Conservation (phyloP, 2,329 filamentous ascomycete species). For the Monilinia vaccinii-corymbosi region DNA sequence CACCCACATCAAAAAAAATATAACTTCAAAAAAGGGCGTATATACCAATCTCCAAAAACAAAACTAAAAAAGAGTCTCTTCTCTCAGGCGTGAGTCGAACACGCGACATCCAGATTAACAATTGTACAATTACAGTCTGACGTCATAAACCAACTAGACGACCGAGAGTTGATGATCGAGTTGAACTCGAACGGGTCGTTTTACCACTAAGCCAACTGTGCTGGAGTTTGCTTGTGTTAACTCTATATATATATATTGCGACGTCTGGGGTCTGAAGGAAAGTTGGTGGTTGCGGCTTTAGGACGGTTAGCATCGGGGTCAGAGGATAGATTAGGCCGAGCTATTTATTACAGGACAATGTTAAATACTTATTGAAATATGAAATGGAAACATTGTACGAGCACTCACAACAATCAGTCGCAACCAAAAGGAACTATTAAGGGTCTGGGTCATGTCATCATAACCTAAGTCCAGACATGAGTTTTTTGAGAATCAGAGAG, state of each 20-base stretch:
- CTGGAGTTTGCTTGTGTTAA: fast-evolving
- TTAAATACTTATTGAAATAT: too few species aligned
- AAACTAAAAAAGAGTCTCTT: background rate
- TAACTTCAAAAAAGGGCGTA: background rate
- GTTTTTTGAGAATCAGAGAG: too few species aligned
- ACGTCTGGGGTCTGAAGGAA: background rate
- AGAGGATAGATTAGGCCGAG: background rate
- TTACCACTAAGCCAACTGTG: background rate
- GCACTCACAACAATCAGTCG: background rate
- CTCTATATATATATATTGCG: background rate
- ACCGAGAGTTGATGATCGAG: background rate
- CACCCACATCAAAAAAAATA: background rate
- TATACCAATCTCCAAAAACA: background rate
- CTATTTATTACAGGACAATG: too few species aligned
- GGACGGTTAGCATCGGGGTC: background rate
- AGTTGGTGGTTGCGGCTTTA: background rate
- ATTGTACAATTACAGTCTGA: constrained; percentile 3
- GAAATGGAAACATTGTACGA: background rate
- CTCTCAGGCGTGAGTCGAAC: constrained; percentile 6
- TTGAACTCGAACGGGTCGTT: constrained; percentile 1
- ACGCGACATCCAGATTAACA: constrained; percentile 2
- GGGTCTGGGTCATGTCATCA: background rate
- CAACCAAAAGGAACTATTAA: background rate
- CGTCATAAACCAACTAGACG: constrained; percentile 9
- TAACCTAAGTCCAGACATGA: background rate